Evolutionary conservation across 108 stramenopile genomes (phyloP), one percentile per base, ranked within the genome.

Genomic region (Craspedostauros australis): DNA sequence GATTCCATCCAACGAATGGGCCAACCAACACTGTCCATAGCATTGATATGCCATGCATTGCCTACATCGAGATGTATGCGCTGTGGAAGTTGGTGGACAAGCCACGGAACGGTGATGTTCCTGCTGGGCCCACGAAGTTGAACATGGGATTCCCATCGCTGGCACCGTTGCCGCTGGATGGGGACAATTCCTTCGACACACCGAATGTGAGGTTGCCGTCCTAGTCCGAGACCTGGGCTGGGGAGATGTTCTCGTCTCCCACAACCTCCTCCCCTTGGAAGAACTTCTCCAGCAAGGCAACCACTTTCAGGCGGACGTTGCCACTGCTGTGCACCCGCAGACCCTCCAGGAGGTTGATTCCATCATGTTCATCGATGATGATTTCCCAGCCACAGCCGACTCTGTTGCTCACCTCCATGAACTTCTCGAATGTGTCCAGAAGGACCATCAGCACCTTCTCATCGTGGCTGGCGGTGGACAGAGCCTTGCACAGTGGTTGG

Each of bases 301-400:
- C 44, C 4, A 67, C 71, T 57, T 87, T 88, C 39, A 83, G 49
- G 71, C 91, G 93, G 2, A 96, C 61, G 5, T 58, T 72, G 21
- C 82, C 72, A 46, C 67, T 84, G 26, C 75, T 68, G 64, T 95
- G 92, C 45, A 84, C 73, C 52, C 94, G 90, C 0, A 96, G 82
- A 19, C 45, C 24, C 57, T 95, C 91, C n/a, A 93, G 37, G n/a
- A 46, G 39, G 23, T 86, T 82, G 30, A 94, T 48, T 5, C 93
- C 95, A 28, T 79, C 76, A 39, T 54, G 76, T 46, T 84, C 82
- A 39, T 86, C 85, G 19, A 87, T 64, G 33, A 76, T 54, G 30
- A 50, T 64, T n/a, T n/a, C n/a, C n/a, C n/a, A n/a, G n/a, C n/a
- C n/a, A n/a, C 58, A 46, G 24, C 39, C 24, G 19, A 64, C 53